A percentile compares a stretch with the other conserved stretches of the same genome.
These are phyloP conservation scores for Colletotrichum filicis DNA, from an alignment of 2,329 filamentous ascomycete genomes.

Conservation along the genomic window DNA sequence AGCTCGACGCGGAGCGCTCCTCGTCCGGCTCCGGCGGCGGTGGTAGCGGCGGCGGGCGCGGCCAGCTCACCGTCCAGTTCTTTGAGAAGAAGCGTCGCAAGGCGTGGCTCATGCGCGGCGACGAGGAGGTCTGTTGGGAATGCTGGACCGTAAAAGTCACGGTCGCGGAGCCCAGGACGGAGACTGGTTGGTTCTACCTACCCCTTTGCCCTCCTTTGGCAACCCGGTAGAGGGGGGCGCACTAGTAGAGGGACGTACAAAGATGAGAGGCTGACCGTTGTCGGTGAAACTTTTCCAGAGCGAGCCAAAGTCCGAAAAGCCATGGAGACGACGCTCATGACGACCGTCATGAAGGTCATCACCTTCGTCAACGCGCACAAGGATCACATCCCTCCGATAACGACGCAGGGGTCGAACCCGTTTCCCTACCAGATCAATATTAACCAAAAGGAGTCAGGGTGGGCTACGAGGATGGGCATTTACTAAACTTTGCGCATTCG, in stretches of 20 bases:
- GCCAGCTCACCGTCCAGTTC: conserved; percentile 88
- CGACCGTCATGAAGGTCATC: conserved; percentile 90
- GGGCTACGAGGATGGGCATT: conserved; percentile 83
- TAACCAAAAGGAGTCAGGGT: conserved; percentile 83
- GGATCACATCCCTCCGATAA: conserved; percentile 97
- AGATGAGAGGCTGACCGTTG: neutral
- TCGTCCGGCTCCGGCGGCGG: conserved; percentile 39
- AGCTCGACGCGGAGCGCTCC: conserved; percentile 72
- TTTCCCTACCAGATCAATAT: conserved; percentile 95
- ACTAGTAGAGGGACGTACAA: too few relatives aligned
- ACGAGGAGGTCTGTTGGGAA: conserved; percentile 98
- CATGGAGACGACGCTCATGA: conserved; percentile 90
- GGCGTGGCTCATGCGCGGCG: conserved; percentile 80
- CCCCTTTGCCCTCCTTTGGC: neutral
- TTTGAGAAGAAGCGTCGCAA: conserved; percentile 92
- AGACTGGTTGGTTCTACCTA: conserved; percentile 74
- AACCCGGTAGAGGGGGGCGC: too few relatives aligned
- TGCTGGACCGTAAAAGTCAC: conserved; percentile 94
- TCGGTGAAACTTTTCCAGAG: conserved; percentile 61
- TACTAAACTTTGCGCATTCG: conserved; percentile 50
- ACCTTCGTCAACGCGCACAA: conserved; percentile 88
- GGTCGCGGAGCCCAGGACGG: conserved; percentile 88
- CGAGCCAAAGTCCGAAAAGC: conserved; percentile 87
- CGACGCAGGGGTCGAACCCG: conserved; percentile 91
- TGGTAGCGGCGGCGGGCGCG: conserved; percentile 69